phyloP scores from a whole-genome alignment of 2,329 filamentous ascomycete species.

The Leptographium radiaticola region DNA sequence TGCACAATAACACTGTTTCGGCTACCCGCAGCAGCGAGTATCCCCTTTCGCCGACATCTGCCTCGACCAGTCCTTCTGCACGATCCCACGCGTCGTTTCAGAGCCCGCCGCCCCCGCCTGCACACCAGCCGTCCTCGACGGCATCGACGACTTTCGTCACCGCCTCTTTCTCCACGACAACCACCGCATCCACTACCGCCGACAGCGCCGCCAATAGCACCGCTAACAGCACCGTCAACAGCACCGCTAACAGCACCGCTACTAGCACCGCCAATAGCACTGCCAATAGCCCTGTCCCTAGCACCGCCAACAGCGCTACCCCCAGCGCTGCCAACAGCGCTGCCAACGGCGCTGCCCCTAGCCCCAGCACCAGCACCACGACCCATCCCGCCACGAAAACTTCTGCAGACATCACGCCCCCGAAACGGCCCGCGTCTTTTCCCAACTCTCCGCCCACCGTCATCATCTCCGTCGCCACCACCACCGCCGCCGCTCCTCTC shows the following conservation, averaged over 20 bases:
- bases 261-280: slow-evolving; percentile 8
- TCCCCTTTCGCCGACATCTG: not conserved
- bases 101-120: not conserved
- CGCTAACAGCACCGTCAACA: slow-evolving; percentile 18
- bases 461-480: slow-evolving; percentile 10
- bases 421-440: slow-evolving; percentile 25
- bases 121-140: not conserved
- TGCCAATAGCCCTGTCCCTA: not conserved
- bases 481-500: slow-evolving; percentile 8
- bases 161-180: not conserved
- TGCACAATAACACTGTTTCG: slow-evolving; percentile 1
- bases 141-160: slow-evolving; percentile 4
- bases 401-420: slow-evolving; percentile 8
- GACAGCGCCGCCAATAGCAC: not conserved
- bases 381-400: not conserved
- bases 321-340: not conserved
- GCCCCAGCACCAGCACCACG: slow-evolving; percentile 10
- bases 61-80: not conserved
- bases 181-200: not conserved
- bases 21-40: not conserved
- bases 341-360: slow-evolving; percentile 17
- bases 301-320: slow-evolving; percentile 16
- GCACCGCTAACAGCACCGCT: slow-evolving; percentile 10
- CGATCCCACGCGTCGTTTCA: not conserved
- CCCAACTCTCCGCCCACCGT: slow-evolving; percentile 18